Base-by-base conservation (phyloP, 2,329 filamentous ascomycete species). In the Didymosphaeria variabile region DNA sequence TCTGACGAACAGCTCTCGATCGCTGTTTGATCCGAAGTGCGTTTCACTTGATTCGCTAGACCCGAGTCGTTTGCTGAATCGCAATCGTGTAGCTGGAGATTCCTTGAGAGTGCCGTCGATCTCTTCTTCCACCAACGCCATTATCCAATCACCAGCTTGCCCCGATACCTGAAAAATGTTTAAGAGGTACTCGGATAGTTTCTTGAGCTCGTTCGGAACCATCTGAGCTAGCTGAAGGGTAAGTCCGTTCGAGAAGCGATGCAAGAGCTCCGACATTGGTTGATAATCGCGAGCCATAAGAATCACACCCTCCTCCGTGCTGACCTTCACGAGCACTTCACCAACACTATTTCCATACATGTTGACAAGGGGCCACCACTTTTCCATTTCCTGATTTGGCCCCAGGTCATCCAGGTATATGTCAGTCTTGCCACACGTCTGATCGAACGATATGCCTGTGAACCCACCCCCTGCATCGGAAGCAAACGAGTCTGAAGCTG, bases 101-200 rank as follows among this genome's bases (percentile, higher is more conserved):
- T 97, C 93, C 73, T 90, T 96, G 58, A 93, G 88, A 19, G 95
- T 89, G 0, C 94, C 94, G 72, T 98, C 95, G 59, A 99, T 98
- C 77, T 99, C 95, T 73, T 98, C 94, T 77, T 99, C 95, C 0
- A 97, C 92, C 44, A 99, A 83, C 2, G 92, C 90, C 84, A 93
- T 95, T 23, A 99, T 85, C 95, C 95, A 99, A 61, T 97, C 93
- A 46, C 86, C 86, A 2, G 92, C 91, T 40, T 88, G 87, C 0
- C 92, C 93, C 2, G 93, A 94, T 3, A 97, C 94, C 74, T 99
- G 95, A 71, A 94, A 99, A 55, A 99, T 97, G 75, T 98, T 96
- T 65, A 98, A 82, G 40, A 98, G 87, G 31, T 91, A 89, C 73
- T 97, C 94, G 2, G 93, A 91, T 9, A 98, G 79, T n/a, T 88